A percentile compares a stretch with the other conserved stretches of the same genome.
Conservation (phyloP, 1,284 basidiomycete species). For the Leccinum angustisporum region DNA sequence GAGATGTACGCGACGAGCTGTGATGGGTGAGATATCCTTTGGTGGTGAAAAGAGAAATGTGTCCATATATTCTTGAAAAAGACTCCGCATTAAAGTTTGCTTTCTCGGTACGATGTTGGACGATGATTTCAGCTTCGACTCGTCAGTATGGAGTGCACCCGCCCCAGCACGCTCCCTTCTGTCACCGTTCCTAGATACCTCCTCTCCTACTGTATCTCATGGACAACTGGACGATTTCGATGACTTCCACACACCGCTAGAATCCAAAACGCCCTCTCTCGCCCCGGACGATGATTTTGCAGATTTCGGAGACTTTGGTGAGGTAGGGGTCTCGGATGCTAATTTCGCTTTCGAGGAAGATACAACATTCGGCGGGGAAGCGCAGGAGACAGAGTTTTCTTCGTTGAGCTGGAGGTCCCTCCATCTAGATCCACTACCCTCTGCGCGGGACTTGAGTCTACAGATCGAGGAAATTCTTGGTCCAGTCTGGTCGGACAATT, state of each 20-base stretch:
- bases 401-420: constrained; percentile 60
- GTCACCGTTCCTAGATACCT: constrained; percentile 23
- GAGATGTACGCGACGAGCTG: constrained; percentile 66
- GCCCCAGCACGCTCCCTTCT: constrained; percentile 39
- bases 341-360: constrained; percentile 42
- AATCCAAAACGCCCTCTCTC: constrained; percentile 40
- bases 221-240: constrained; percentile 65
- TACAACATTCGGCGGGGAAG: constrained; percentile 43
- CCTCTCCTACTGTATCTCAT: constrained; percentile 39
- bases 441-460: constrained; percentile 53
- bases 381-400: constrained; percentile 41
- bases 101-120: constrained; percentile 47
- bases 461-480: constrained; percentile 67
- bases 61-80: constrained; percentile 18
- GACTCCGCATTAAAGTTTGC: constrained; percentile 9
- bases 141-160: constrained; percentile 67
- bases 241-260: constrained; percentile 62
- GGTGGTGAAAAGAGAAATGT: constrained; percentile 58
- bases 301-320: constrained; percentile 86
- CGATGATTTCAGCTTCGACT: constrained; percentile 68
- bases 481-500: constrained; percentile 59
- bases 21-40: constrained; percentile 44
- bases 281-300: constrained; percentile 72
- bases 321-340: constrained; percentile 45
- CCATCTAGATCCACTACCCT: constrained; percentile 62